Base-by-base conservation (phyloP, 305 asterid species). In the Plantago coronopus region DNA sequence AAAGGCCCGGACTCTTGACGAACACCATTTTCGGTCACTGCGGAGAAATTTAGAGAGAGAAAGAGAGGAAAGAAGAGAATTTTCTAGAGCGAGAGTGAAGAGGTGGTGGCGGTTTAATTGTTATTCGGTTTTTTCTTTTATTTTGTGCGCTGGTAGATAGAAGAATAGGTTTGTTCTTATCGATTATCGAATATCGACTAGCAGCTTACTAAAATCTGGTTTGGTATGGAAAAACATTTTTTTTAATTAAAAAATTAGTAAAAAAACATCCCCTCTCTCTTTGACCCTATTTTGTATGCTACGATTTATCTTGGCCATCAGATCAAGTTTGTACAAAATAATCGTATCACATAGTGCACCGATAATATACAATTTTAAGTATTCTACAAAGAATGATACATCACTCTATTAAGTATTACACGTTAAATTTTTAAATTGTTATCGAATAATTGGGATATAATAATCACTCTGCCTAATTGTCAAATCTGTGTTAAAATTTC, bases 1-100 rank as follows among this genome's bases (percentile, higher is more conserved):
- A 83, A 49, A 83, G 87, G 47, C 90, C 90, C 37, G 90, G 90
- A 47, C 90, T 83, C 70, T 76, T 83, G 2, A 64, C 83, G 54
- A 80, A 78, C 69, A 72, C 83, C 83, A 77, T 77, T 37, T 71
- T 59, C 34, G 16, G 38, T 21, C 40, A n/a, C 17, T 62, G 3
- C 18, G 69, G 58, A 47, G 46, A 49, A 10, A 19, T 14, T 54
- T 22, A 46, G 75, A 56, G 61, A 71, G 74, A 62, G 74, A 62
- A 22, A 13, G 11, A 20, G 4, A 20, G 4, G 29, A 15, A 23
- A 17, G 13, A 40, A 20, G 53, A 56, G 66, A 60, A 46, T 7
- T 63, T 73, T 64, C 61, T 57, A 67, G 73, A 75, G 79, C 62
- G 71, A 58, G 61, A 61, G 50, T 58, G 73, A 57, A 67, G 74